Base-by-base conservation (phyloP, 148 eudicot species). In the Vaccinium corymbosum region DNA sequence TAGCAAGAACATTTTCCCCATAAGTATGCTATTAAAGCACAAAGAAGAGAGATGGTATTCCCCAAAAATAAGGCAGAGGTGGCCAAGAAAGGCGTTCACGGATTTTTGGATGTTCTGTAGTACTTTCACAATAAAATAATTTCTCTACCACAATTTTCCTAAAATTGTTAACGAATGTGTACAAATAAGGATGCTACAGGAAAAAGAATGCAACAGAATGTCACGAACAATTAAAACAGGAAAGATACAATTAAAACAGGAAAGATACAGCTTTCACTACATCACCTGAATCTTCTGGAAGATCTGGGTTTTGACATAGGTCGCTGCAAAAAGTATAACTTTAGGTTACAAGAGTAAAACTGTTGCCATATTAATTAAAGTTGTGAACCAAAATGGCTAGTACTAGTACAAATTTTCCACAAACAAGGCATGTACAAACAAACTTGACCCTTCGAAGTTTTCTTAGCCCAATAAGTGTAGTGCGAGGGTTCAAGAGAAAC, bases 321-420 rank as follows among this genome's bases (percentile, higher is more conserved):
- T 89, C 82, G 80, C 97, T 94, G 94, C 89, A 89, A 84, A 83
- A 22, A 12, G 20, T 14, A 49, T 19, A 48, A n/a, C 22, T 64
- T 4, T 5, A 53, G 27, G 35, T 42, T 59, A n/a, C 55, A 84
- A 25, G 81, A 75, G 51, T 9, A 16, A 80, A 51, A 73, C 56
- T 79, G 38, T 55, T 35, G 38, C 25, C 29, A 35, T 38, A 17
- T 42, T 72, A 4, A 79, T 48, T 42, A 53, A 79, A 68, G 71
- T 49, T 22, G n/a, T 5, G 32, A 53, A 53, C 38, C 46, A 32
- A 51, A 61, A 22, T 11, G 3, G 55, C n/a, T 52, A 42, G 73
- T 27, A 29, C n/a, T 66, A 66, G 15, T 35, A 25, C 20, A 84
- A 48, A 22, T 20, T 79, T 71, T 25, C 66, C 68, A 79, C 17